Conservation (phyloP, 2,329 filamentous ascomycete genomes). For the Colletotrichum phormii region DNA sequence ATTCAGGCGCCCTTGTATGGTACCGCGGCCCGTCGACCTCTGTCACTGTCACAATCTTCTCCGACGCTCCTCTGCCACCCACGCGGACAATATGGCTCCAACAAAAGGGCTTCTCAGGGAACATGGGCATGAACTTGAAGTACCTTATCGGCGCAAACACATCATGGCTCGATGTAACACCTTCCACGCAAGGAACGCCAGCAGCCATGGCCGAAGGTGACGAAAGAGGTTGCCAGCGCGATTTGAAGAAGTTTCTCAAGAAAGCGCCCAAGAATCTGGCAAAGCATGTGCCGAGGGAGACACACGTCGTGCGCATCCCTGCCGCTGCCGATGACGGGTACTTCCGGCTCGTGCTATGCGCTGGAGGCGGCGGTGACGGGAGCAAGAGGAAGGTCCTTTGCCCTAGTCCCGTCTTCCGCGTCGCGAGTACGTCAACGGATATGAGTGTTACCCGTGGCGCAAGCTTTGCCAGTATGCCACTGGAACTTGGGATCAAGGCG, state of each 20-base stretch:
- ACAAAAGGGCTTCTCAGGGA: constrained; percentile 75
- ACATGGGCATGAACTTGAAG: constrained; percentile 75
- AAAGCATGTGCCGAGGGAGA: constrained; percentile 69
- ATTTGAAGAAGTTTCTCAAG: constrained; percentile 72
- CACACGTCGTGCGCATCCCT: constrained; percentile 73
- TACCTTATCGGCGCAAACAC: constrained; percentile 69
- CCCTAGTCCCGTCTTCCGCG: constrained; percentile 74
- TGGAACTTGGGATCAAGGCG: constrained; percentile 73
- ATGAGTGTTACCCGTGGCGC: constrained; percentile 73
- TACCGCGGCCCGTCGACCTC: constrained; percentile 75
- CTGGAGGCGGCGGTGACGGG: constrained; percentile 46
- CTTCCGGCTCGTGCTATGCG: constrained; percentile 74
- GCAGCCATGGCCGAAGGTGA: constrained; percentile 66
- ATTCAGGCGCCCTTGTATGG: constrained; percentile 72
- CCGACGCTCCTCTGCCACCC: constrained; percentile 65
- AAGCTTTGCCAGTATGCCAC: constrained; percentile 71
- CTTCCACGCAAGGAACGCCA: constrained; percentile 56
- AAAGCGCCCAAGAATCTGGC: constrained; percentile 59
- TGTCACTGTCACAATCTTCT: constrained; percentile 73
- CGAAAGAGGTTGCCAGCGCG: constrained; percentile 75
- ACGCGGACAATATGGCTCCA: constrained; percentile 75
- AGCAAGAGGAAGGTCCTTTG: constrained; percentile 69
- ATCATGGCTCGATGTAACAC: constrained; percentile 77
- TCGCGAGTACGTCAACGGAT: constrained; percentile 74
- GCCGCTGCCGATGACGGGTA: constrained; percentile 74